Evolutionary conservation across 768 basidiomycete genomes (phyloP).

Genomic region (Chalciporus sphaerocephalus): DNA sequence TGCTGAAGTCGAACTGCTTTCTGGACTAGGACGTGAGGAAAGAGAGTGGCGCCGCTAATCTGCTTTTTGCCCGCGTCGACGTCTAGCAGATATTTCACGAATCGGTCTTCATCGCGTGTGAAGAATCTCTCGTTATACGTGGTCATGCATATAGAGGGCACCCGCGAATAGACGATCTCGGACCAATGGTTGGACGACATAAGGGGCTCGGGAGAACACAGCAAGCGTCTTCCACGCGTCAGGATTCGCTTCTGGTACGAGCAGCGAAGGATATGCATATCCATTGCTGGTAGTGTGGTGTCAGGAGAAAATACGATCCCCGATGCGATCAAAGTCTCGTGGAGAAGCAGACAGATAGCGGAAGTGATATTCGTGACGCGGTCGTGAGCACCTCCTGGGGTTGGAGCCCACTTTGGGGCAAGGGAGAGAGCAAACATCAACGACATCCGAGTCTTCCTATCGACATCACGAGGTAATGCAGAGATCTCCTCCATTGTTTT

Average conservation of each 20-base stretch:
- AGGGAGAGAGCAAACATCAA: constrained; percentile 40
- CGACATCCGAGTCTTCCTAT: constrained; percentile 23
- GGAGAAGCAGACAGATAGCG: constrained; percentile 54
- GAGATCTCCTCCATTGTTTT: constrained; percentile 35
- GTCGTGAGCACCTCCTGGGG: constrained; percentile 56
- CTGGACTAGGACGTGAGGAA: constrained; percentile 59
- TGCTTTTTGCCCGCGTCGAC: constrained; percentile 52
- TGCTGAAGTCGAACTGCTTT: constrained; percentile 29
- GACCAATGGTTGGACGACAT: constrained; percentile 60
- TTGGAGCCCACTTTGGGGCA: constrained; percentile 72
- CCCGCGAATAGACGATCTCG: constrained; percentile 52
- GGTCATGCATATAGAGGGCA: constrained; percentile 60
- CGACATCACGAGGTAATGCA: constrained; percentile 34
- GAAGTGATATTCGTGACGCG: constrained; percentile 61
- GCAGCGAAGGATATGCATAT: constrained; percentile 51
- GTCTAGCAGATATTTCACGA: constrained; percentile 50
- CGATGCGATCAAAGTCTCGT: constrained; percentile 20
- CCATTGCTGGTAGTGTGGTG: constrained; percentile 33
- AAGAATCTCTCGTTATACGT: constrained; percentile 52
- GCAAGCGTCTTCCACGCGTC: constrained; percentile 46
- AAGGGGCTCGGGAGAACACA: constrained; percentile 50
- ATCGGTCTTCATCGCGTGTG: constrained; percentile 54
- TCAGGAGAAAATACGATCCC: constrained; percentile 16
- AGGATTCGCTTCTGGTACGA: constrained; percentile 59
- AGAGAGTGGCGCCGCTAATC: constrained; percentile 64